phyloP scores from a whole-genome alignment of 805 yeast species.

The Candida hispaniensis region DNA sequence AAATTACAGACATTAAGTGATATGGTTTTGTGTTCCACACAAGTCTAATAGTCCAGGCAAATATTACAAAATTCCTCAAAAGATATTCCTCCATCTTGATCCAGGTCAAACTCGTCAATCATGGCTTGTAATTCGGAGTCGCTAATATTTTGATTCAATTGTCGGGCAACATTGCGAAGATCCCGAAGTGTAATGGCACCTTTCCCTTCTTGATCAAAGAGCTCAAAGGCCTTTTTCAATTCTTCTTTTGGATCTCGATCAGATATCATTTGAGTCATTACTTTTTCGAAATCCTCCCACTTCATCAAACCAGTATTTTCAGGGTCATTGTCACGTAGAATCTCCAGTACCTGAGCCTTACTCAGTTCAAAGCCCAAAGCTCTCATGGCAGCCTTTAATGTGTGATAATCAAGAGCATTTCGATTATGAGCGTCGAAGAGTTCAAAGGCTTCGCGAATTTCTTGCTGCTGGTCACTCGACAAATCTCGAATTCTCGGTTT shows the following conservation, averaged over 20 bases:
- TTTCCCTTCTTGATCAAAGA: constrained; percentile 80
- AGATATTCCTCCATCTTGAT: constrained; percentile 94
- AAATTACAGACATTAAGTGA: constrained; percentile 24
- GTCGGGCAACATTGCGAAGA: constrained; percentile 80
- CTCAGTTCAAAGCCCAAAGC: constrained; percentile 86
- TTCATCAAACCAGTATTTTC: constrained; percentile 55
- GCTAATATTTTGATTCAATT: constrained; percentile 79
- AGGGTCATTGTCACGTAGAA: constrained; percentile 71
- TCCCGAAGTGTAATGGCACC: constrained; percentile 78
- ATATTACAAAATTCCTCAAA: constrained; percentile 28
- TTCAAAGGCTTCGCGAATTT: constrained; percentile 82
- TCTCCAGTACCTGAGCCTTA: constrained; percentile 68
- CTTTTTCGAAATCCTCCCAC: constrained; percentile 71
- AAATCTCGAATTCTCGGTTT: too few species aligned
- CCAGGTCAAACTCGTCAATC: constrained; percentile 95
- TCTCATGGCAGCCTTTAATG: constrained; percentile 59
- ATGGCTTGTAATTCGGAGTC: constrained; percentile 92
- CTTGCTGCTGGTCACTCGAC: constrained; percentile 79
- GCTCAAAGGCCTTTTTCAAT: constrained; percentile 74
- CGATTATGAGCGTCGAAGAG: constrained; percentile 89
- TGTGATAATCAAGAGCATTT: constrained; percentile 85
- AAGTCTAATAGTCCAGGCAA: constrained; percentile 19
- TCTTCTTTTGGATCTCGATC: constrained; percentile 91
- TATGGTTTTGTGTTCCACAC: too few species aligned
- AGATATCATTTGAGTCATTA: constrained; percentile 69